Evolutionary conservation across 805 yeast species (phyloP), one percentile per base, ranked within the genome.

Genomic region (Schizosaccharomyces cryophilus): DNA sequence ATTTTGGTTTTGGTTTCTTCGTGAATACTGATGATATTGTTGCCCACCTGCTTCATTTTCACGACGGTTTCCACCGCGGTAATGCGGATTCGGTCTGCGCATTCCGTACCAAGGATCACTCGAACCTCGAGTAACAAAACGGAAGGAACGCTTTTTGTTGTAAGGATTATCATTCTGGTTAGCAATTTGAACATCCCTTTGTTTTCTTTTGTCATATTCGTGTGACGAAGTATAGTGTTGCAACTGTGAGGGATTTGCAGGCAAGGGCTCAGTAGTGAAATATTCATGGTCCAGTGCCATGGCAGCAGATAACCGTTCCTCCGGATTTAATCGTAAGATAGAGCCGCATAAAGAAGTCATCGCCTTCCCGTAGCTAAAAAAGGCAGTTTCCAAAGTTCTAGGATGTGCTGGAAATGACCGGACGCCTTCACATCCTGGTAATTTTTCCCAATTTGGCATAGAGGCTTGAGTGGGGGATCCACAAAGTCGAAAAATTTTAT

Each of bases 401-500:
- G 66, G 60, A 26, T 35, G 60, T 26, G 42, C 11, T 31, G 30
- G 26, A 26, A 56, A 56, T 29, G 42, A 29, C 3, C 42, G 42
- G 5, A 62, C 38, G 1, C 58, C 47, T 5, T 51, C 54, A 17
- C 64, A 64, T 76, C 0, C 75, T 0, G 95, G 90, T 60, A 93
- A 76, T 63, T 79, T 75, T 0, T 89, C 79, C 1, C 93, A 94
- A 59, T 87, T 85, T 0, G 95, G 95, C 99, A 98, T 93, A 1
- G 76, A 81, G 38, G 78, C 81, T 65, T 90, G 95, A 0, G 95
- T 85, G 3, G 99, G 98, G 0, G 98, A 89, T 0, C 99, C 99
- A 60, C 89, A 74, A 38, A 93, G 73, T 67, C 80, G 79, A 69
- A 93, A 93, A 9, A 90, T 84, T 38, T 80, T 75, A 66, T 82